phyloP scores from a whole-genome alignment of 257 asterid species.

The Nicotiana undulata region DNA sequence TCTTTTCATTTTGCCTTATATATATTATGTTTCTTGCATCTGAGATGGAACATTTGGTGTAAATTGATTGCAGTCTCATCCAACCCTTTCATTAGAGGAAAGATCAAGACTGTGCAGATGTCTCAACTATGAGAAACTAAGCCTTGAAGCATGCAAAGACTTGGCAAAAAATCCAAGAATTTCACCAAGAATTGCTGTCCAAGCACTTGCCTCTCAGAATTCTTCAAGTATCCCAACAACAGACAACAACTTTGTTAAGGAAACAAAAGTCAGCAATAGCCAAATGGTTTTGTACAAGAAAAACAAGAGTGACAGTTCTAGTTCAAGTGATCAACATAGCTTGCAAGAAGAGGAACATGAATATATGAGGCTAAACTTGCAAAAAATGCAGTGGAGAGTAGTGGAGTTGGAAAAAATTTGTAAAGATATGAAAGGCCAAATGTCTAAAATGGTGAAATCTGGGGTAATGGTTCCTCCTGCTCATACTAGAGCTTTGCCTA shows the following conservation, averaged over 20 bases:
- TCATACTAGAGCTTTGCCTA: slow-evolving; percentile 40
- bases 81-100: slow-evolving; percentile 55
- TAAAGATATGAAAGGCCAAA: slow-evolving; percentile 62
- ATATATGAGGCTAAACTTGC: slow-evolving; percentile 37
- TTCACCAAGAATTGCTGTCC: slow-evolving; percentile 64
- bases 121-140: slow-evolving; percentile 66
- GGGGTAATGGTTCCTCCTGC: slow-evolving; percentile 26
- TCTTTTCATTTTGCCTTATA: neutral
- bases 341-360: slow-evolving; percentile 16
- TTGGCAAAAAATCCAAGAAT: slow-evolving; percentile 70
- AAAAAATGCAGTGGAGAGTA: slow-evolving; percentile 60
- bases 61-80: slow-evolving; percentile 60
- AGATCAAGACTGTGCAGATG: slow-evolving; percentile 74
- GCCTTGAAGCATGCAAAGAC: slow-evolving; percentile 79
- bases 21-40: neutral
- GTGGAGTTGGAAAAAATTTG: slow-evolving; percentile 73
- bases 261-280: neutral
- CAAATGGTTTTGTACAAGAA: slow-evolving; percentile 33
- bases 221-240: slow-evolving; percentile 11
- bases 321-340: neutral
- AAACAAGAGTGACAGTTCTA: slow-evolving; percentile 1
- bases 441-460: slow-evolving; percentile 47
- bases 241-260: neutral
- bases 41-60: neutral
- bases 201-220: slow-evolving; percentile 57